Base-by-base conservation (phyloP, 805 yeast genomes). In the Saturnispora dispora region DNA sequence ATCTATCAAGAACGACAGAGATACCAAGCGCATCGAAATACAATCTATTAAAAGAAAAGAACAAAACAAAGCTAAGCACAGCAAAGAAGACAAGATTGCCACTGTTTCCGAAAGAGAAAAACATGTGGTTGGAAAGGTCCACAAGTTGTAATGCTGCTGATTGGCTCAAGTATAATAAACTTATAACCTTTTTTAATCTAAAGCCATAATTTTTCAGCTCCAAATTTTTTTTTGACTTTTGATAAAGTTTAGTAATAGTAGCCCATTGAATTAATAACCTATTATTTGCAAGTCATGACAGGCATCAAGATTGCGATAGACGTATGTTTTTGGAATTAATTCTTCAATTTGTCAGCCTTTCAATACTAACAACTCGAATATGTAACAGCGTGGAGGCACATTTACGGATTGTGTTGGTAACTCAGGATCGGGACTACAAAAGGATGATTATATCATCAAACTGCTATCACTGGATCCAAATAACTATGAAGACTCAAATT, bases 401-500 rank as follows among this genome's bases (percentile, higher is more conserved):
- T 89, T 89, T 71, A 88, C 96, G 0, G 97, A 88, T 60, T 74
- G 84, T 67, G 68, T 81, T 50, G 77, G 76, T 11, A 73, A 72
- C 55, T 63, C 74, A 56, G 70, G 88, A 71, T 60, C 73, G 15
- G 76, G 74, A 37, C 67, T 74, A 54, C 69, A 66, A 28, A 73
- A 74, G 45, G 78, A 75, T 39, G 90, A 85, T 60, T 74, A 78
- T 36, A 81, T 86, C 2, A 75, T 90, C 64, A 90, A 90, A 65
- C 70, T 90, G 28, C 71, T 90, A 23, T 88, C 96, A 0, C 96
- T 87, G 3, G 97, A 90, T 60, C 96, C 96, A 0, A 72, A 75
- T 27, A 90, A 90, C 67, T 90, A 90, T 63, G 70, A 75, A 2
- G 98, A 90, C 73, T 96, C 98, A 0, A 95, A 96, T 11, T 73